Base-by-base conservation (phyloP, 495 filamentous ascomycete genomes). In the Umbilicaria muhlenbergii region DNA sequence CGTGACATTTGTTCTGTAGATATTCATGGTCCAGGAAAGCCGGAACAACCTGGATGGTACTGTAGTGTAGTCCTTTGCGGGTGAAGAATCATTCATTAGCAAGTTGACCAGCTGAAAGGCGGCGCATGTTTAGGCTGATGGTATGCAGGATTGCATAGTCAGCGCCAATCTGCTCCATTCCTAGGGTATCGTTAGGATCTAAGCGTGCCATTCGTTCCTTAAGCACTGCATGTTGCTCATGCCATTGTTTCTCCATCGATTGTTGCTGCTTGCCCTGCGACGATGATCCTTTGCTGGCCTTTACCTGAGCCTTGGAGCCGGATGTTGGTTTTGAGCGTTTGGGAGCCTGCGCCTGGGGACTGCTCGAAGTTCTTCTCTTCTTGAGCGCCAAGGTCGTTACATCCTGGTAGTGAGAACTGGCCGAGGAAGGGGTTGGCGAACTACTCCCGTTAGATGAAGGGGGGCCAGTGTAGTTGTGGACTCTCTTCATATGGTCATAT, bases 401-500 rank as follows among this genome's bases (percentile, higher is more conserved):
- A 5, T 38, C 44, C 14, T n/a, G 48, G 39, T 39, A 45, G 34
- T 18, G 34, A 14, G 44, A 45, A 17, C 44, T 48, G 44, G 41
- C 41, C 11, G 50, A 44, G 18, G 50, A 43, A 2, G 48, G 48
- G 8, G 51, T 49, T 8, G 51, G 51, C 31, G 45, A 51, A 14
- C 42, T 50, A 42, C 50, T 51, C 10, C 41, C 42, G 4, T 42
- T 45, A 7, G 50, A 51, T 16, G 48, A 41, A 16, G 44, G 47
- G 11, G 48, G 35, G 11, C 34, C 47, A 44, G 64, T 75, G 64
- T 86, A 84, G 62, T 88, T 82, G 64, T 95, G 87, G 13, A 93
- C 84, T 47, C 87, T 77, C 58, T 81, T 81, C 85, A 93, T 92
- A 67, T 95, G 87, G 69, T 95, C 87, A 61, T 77, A 75, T 31